These are phyloP conservation scores for Triticum turgidum DNA, from an alignment of 176 grass and related monocot genomes.

Conservation along the genomic window DNA sequence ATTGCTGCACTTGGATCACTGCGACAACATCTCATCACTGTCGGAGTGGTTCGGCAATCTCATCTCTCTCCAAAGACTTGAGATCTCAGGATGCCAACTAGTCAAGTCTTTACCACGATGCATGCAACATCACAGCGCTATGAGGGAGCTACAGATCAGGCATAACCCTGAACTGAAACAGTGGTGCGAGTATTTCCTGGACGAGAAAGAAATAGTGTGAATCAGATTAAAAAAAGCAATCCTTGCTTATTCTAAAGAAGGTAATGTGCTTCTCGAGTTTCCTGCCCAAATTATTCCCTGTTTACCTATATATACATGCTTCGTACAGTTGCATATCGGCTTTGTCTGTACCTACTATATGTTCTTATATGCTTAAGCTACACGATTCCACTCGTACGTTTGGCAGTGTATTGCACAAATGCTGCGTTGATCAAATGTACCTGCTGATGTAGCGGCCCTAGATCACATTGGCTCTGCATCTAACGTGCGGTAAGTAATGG, in stretches of 20 bases:
- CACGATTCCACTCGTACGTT: background rate
- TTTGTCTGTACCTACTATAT: background rate
- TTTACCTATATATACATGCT: background rate
- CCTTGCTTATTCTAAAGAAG: background rate
- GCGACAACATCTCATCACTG: background rate
- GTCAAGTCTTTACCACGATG: constrained; percentile 7
- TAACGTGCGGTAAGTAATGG: background rate
- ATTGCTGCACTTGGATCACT: background rate
- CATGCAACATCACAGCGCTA: background rate
- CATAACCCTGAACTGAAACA: constrained; percentile 16
- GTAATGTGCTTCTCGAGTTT: background rate
- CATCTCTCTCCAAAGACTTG: background rate
- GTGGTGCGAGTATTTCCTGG: constrained; percentile 8
- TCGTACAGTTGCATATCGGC: background rate
- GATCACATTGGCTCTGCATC: background rate
- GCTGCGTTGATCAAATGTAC: background rate
- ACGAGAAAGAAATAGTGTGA: background rate
- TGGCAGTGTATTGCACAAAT: background rate
- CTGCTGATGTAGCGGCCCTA: background rate
- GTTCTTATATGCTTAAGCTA: background rate
- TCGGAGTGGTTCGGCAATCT: background rate
- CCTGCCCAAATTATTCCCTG: background rate
- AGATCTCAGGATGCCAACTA: background rate
- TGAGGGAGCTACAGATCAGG: background rate
- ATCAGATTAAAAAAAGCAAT: background rate